Evolutionary conservation across 345 rosid species (phyloP), one percentile per base, ranked within the genome.

Genomic region (Hibiscus tridactylites): DNA sequence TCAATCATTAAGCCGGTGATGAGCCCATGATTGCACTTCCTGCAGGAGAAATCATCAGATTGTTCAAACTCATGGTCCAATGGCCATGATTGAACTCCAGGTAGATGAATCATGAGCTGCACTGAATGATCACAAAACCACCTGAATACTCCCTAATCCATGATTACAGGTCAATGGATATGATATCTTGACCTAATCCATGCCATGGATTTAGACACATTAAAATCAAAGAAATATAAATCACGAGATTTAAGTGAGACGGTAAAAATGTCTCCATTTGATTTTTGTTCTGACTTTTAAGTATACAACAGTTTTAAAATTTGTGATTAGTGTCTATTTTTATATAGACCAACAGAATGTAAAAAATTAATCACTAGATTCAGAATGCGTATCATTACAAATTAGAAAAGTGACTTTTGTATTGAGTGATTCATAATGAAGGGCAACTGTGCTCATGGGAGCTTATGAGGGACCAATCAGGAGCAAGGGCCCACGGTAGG

Each of bases 1-100:
- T 79, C 75, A 80, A 80, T 83, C 65, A 80, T 47, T 73, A 24
- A 74, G 76, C 58, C 16, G 54, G 53, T 59, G 61, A 79, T 79
- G 75, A 76, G 65, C 75, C 68, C 71, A 76, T 80, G 64, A 80
- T 82, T 73, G 73, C 71, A 54, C 68, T 49, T 28, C 35, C 7
- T 58, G 61, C 71, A 13, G 17, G 59, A 49, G 59, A 49, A 67
- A 67, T 49, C 59, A 67, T 67, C 71, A 67, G 26, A 50, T 26
- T 28, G 24, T 16, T 29, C 17, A 67, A 28, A 28, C 42, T 49
- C 5, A 28, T 67, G 71, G 71, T 57, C 71, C 71, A 28, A 16
- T 11, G 58, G 59, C 29, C 29, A 67, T 49, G 33, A 49, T 46
- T 67, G 26, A 42, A 9, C 62, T 69, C 72, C 44, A 69, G 61